Base-by-base conservation (phyloP, 805 yeast species). In the Candida hispaniensis region DNA sequence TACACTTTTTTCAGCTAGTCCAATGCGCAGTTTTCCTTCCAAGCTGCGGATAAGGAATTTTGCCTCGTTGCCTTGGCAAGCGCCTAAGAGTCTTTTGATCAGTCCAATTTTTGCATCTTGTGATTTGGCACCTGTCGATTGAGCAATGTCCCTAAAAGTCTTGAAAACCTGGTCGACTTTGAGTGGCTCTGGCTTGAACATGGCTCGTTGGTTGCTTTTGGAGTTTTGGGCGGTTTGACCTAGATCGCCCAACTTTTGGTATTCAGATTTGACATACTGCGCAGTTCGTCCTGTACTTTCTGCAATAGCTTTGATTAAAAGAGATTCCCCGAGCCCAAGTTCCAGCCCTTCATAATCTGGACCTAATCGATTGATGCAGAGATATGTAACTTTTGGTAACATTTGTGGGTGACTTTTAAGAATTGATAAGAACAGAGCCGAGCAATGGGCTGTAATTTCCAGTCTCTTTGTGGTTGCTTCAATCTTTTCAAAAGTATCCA, bases 311-410 rank as follows among this genome's bases (percentile, higher is more conserved):
- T 86, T 91, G 49, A 86, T 73, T 16, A 91, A 60, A 7, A 91
- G 53, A 2, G 93, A 75, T 55, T 91, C 98, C 11, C 98, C 98
- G 2, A 91, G 65, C 0, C 98, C 98, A 15, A 91, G 63, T 51
- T 91, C 98, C 39, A 88, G 60, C 18, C 93, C 96, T 51, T 83
- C 94, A 51, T 91, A 91, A 54, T 91, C 98, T 0, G 98, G 98
- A 0, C 96, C 95, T 7, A 86, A 60, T 42, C 88, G 63, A 53
- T 88, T 88, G 52, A 88, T 85, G 58, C 80, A 79, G 11, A 91
- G 65, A 48, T 88, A 91, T 1, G 86, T 79, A 2, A 82, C 74
- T 38, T 71, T 73, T 5, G 81, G 66, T 35, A 91, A 58, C 27
- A 68, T 71, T 3, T 54, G 44, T 3, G 75, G 71, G 26, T 71